Evolutionary conservation across 441 rosid genomes (phyloP).

Genomic region (Brassica hybrid): DNA sequence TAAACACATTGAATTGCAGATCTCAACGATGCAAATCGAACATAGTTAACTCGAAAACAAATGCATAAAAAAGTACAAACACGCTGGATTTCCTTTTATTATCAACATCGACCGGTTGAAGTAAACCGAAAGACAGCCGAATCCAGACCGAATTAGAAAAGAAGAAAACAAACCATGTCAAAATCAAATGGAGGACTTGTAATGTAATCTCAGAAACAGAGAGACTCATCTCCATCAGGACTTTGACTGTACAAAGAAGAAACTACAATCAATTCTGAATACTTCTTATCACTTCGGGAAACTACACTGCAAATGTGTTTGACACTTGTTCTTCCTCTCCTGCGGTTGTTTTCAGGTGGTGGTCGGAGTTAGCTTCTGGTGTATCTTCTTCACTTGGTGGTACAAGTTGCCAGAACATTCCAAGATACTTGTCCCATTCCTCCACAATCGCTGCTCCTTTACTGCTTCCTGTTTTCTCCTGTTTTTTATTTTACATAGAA

Average conservation of each 20-base stretch:
- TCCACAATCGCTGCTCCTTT: constrained; percentile 73
- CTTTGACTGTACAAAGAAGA: constrained; percentile 36
- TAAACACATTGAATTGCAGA: not conserved
- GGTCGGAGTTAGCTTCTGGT: constrained; percentile 82
- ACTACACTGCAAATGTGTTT: constrained; percentile 26
- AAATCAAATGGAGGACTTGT: constrained; percentile 25
- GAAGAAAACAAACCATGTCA: constrained; percentile 10
- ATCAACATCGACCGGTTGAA: constrained; percentile 14
- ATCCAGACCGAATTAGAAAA: not conserved
- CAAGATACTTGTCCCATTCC: constrained; percentile 82
- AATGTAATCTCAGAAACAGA: constrained; percentile 22
- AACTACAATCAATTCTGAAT: constrained; percentile 9
- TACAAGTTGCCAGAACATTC: constrained; percentile 93
- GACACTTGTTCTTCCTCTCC: constrained; percentile 50
- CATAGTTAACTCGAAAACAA: not conserved
- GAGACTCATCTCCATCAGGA: constrained; percentile 29
- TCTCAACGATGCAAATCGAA: not conserved
- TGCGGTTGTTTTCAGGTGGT: constrained; percentile 55
- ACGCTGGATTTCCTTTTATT: constrained; percentile 15
- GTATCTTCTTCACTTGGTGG: constrained; percentile 99
- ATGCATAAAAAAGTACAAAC: not conserved
- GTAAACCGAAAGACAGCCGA: constrained; percentile 2
- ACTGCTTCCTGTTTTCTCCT: constrained; percentile 91
- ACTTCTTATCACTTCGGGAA: constrained; percentile 9
- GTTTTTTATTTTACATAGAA: not conserved